Base-by-base conservation (phyloP, 2,329 filamentous ascomycete genomes). In the Byssochlamys sp. region DNA sequence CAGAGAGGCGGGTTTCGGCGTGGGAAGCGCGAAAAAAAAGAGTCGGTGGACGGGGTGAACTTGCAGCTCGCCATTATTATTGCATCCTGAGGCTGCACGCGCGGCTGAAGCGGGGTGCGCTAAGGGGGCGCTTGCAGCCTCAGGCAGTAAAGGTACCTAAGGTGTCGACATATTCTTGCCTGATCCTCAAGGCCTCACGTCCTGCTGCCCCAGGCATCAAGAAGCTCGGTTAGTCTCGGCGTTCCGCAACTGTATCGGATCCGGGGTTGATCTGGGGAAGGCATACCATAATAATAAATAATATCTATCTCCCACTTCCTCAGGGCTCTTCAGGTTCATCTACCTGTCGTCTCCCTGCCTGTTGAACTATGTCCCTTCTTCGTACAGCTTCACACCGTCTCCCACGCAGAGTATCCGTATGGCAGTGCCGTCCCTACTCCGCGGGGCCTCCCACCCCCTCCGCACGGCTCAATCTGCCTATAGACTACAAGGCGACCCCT, bases 401-500 rank as follows among this genome's bases (percentile, higher is more conserved):
- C 19, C 53, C 60, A 24, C 55, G 54, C 29, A 53, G 24, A 51
- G 10, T 45, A 31, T 59, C 52, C 53, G 25, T 45, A 27, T 35
- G 49, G 12, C 31, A 50, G 52, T 51, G 55, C 51, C 68, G 73
- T 39, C 59, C 65, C 29, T 82, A 84, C 70, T 80, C 82, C 24
- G 72, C 78, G 9, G 67, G 64, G 24, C 66, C 69, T 54, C 68
- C 73, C n/a, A 69, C 75, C 65, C 64, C 79, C 68, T 62, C 73
- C 69, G 81, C 82, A 58, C 80, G 81, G 63, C 83, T 99, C 57
- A 99, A 99, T 73, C 75, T 90, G 53, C 89, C 91, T 5, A 84
- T 90, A 65, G 91, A 97, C 78, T 99, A 94, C 75, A 84, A 86
- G 60, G 85, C 87, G 14, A 95, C 88, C 1, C 82, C 90, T 12